Base-by-base conservation (phyloP, 2,329 filamentous ascomycete species). In the Penicillium rolfsii region DNA sequence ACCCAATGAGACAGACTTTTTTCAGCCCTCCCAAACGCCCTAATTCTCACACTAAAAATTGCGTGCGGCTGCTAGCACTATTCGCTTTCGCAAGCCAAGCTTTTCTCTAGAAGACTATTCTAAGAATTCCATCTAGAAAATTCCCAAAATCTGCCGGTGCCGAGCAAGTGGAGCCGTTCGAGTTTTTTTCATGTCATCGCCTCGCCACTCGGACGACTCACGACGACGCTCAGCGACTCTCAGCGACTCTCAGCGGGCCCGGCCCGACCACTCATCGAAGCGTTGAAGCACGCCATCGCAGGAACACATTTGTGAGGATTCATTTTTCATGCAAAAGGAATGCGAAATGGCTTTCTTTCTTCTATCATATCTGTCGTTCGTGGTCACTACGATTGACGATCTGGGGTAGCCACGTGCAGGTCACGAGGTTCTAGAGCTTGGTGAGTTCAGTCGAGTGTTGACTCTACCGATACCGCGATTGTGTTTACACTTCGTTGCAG, bases 261-360 rank as follows among this genome's bases (percentile, higher is more conserved):
- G 24, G 14, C 12, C 57, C 52, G 56, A 55, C 55, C 59, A 64
- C 59, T 65, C 65, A 70, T 70, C 62, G 55, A 41, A 40, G 38
- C 50, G 55, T 54, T 49, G 58, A 61, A 72, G 65, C 70, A 72
- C 70, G 70, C 67, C 69, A 72, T 72, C 69, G 63, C 35, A 45
- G 57, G 41, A 36, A 9, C 56, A 50, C 28, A 35, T 19, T 8
- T 7, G 40, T 24, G 8, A 33, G 26, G 26, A 12, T 35, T 35
- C 50, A 30, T 19, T 19, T 61, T 57, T 55, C 26, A 38, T 26
- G 12, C 9, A 28, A 7, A n/a, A 35, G 4, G 52, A 33, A 16
- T 50, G 33, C 24, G 38, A 28, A 16, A 62, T 59, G 57, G 8
- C n/a, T 50, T 38, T 16, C 28, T 14, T 43, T 33, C 40, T 52